Evolutionary conservation across 495 filamentous ascomycete genomes (phyloP).

Genomic region (Aspergillus indologenus): DNA sequence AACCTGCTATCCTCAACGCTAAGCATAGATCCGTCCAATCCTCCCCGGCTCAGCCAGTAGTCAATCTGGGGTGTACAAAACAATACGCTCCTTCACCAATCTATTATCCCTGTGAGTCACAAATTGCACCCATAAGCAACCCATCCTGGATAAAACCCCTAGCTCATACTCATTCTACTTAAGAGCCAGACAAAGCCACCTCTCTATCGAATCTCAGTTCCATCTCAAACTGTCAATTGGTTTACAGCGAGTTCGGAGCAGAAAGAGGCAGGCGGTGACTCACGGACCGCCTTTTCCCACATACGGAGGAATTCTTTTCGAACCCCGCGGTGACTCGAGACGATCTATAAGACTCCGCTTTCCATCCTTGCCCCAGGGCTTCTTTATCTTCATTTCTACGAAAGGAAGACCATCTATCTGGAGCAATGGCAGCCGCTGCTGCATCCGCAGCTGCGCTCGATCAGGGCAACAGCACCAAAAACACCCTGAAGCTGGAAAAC

Average conservation of each 20-base stretch:
- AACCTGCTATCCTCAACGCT: background rate
- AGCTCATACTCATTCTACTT: background rate
- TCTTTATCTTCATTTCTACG: constrained; percentile 25
- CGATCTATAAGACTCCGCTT: constrained; percentile 7
- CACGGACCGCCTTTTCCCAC: constrained; percentile 18
- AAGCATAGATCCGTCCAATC: background rate
- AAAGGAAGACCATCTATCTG: constrained; percentile 21
- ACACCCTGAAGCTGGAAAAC: constrained; percentile 73
- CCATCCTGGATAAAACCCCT: no score
- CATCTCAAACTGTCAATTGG: background rate
- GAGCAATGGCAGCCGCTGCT: constrained; percentile 53
- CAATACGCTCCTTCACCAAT: background rate
- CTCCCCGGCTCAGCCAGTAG: background rate
- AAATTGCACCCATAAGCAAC: background rate
- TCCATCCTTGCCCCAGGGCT: constrained; percentile 21
- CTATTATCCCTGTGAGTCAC: background rate
- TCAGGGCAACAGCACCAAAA: constrained; percentile 58
- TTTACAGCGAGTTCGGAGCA: background rate
- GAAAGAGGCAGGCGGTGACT: constrained; percentile 21
- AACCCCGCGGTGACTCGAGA: constrained; percentile 29
- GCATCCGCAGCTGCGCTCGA: constrained; percentile 56
- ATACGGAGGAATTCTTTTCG: constrained; percentile 15
- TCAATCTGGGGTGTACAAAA: background rate
- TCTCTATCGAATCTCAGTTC: background rate
- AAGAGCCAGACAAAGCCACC: background rate